Conservation (phyloP, 257 asterid species). For the Solanum arcanum region DNA sequence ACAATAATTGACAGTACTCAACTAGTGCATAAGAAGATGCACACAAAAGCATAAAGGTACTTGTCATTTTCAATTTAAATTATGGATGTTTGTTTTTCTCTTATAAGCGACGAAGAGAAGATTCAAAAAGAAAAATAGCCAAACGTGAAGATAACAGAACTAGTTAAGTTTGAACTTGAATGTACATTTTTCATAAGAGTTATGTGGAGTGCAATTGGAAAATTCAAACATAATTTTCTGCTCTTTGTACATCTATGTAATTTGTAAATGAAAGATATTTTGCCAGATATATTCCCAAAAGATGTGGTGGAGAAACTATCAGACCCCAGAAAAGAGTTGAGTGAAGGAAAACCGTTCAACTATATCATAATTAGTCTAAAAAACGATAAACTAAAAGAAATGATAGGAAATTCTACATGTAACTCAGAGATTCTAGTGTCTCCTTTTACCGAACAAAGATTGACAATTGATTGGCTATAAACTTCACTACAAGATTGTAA, state of each 20-base stretch:
- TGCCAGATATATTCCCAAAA: not conserved
- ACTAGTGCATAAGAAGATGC: not conserved
- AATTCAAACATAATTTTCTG: not conserved
- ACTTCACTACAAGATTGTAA: not conserved
- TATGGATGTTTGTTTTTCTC: not conserved
- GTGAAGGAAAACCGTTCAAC: not conserved
- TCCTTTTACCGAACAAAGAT: not conserved
- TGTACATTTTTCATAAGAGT: not conserved
- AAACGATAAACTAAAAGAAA: not conserved
- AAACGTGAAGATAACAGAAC: not conserved
- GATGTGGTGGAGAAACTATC: not conserved
- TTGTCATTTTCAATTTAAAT: not conserved
- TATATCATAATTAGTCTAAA: not conserved
- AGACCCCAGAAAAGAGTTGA: not conserved
- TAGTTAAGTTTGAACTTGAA: not conserved
- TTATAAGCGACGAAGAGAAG: not conserved
- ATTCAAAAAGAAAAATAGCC: not conserved
- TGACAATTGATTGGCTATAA: not conserved
- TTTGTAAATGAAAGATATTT: not conserved
- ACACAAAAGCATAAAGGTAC: not conserved
- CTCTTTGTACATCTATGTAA: not conserved
- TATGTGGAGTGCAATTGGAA: not conserved
- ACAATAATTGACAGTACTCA: not conserved
- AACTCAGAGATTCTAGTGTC: not conserved
- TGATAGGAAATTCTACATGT: not conserved